These are phyloP conservation scores for Neofusicoccum sp. DNA, from an alignment of 2,329 filamentous ascomycete genomes.

Conservation along the genomic window DNA sequence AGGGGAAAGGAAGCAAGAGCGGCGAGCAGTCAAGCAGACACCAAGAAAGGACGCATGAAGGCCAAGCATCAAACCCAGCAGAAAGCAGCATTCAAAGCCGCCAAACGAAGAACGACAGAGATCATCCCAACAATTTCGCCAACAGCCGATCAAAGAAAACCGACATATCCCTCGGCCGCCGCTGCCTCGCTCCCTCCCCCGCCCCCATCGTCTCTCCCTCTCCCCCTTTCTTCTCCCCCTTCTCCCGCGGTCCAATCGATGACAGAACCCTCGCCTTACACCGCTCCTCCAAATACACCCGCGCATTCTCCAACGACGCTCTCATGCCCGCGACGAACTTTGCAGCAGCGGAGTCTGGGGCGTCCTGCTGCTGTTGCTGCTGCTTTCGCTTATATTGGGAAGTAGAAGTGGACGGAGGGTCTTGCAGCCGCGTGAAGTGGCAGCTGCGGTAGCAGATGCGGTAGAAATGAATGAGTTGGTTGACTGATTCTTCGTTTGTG, in stretches of 20 bases:
- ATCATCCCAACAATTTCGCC: constrained; percentile 31
- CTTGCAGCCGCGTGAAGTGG: constrained; percentile 26
- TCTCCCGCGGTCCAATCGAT: constrained; percentile 14
- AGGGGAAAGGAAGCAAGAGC: too few relatives aligned
- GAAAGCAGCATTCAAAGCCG: background rate
- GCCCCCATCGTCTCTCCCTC: background rate
- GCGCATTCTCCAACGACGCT: constrained; percentile 27
- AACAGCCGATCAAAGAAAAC: constrained; percentile 43
- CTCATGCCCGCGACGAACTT: constrained; percentile 36
- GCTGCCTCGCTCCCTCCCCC: background rate
- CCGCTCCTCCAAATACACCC: constrained; percentile 22
- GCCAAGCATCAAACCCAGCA: background rate
- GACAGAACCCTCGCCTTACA: constrained; percentile 28
- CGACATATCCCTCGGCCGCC: constrained; percentile 31
- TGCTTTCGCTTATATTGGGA: background rate
- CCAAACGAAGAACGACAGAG: background rate
- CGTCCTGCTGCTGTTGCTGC: background rate
- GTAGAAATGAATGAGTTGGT: constrained; percentile 37
- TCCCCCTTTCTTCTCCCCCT: constrained; percentile 27
- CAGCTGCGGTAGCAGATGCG: constrained; percentile 36
- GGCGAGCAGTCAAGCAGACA: too few relatives aligned
- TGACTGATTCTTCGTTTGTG: constrained; percentile 32
- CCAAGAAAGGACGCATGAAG: background rate
- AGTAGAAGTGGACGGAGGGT: background rate
- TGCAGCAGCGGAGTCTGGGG: background rate